These are phyloP conservation scores for Pseudocercospora pini-densiflorae DNA, from an alignment of 2,329 filamentous ascomycete genomes.

Conservation along the genomic window DNA sequence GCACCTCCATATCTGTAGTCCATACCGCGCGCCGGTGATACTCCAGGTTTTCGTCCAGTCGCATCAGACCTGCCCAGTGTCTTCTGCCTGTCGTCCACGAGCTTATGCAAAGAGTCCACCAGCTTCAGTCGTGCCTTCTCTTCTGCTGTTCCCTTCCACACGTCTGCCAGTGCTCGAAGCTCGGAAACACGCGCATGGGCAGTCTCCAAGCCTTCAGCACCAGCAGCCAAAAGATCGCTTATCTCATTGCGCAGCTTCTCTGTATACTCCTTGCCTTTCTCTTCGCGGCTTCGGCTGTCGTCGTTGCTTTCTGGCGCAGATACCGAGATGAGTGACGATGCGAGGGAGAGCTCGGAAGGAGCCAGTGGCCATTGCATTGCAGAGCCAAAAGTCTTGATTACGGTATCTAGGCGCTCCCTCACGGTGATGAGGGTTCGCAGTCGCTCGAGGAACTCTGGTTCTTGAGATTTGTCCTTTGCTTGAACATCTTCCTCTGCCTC, in stretches of 20 bases:
- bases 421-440: slow-evolving; percentile 83
- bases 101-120: slow-evolving; percentile 77
- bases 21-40: slow-evolving; percentile 28
- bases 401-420: slow-evolving; percentile 80
- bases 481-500: background rate
- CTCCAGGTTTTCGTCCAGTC: slow-evolving; percentile 20
- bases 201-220: slow-evolving; percentile 70
- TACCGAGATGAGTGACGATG: slow-evolving; percentile 86
- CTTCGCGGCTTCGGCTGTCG: slow-evolving; percentile 70
- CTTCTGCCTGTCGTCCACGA: slow-evolving; percentile 75
- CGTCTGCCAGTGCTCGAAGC: slow-evolving; percentile 72
- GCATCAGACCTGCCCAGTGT: slow-evolving; percentile 44
- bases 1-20: slow-evolving; percentile 37
- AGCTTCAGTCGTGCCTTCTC: slow-evolving; percentile 83
- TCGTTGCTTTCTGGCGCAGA: slow-evolving; percentile 71
- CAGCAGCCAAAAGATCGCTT: slow-evolving; percentile 62
- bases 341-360: slow-evolving; percentile 83
- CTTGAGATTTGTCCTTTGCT: background rate
- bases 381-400: slow-evolving; percentile 89
- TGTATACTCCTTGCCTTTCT: slow-evolving; percentile 84
- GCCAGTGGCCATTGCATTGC: slow-evolving; percentile 96
- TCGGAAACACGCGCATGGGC: slow-evolving; percentile 76
- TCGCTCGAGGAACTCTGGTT: slow-evolving; percentile 67
- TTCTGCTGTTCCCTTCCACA: slow-evolving; percentile 96
- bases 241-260: slow-evolving; percentile 74